phyloP scores from a whole-genome alignment of 1,139 yeast species.

The Williopsis jadinii region DNA sequence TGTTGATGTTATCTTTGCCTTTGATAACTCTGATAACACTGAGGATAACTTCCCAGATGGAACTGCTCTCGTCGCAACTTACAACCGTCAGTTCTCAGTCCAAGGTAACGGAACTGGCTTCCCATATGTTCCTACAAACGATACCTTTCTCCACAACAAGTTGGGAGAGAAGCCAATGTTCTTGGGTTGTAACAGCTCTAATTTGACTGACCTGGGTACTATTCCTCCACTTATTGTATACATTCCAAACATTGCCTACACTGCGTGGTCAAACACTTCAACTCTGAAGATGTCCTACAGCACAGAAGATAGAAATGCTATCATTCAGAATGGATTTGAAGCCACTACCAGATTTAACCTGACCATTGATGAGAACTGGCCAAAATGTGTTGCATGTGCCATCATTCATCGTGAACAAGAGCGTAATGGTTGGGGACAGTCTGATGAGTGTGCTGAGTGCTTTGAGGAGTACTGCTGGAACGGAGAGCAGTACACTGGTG shows the following conservation, averaged over 20 bases:
- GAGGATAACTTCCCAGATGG: slow-evolving; percentile 56
- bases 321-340: slow-evolving; percentile 79
- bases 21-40: slow-evolving; percentile 83
- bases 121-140: slow-evolving; percentile 80
- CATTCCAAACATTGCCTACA: slow-evolving; percentile 70
- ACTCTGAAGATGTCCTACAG: slow-evolving; percentile 63
- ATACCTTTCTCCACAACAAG: slow-evolving; percentile 55
- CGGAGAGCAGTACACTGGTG: slow-evolving; percentile 32
- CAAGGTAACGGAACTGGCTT: slow-evolving; percentile 63
- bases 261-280: slow-evolving; percentile 61
- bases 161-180: slow-evolving; percentile 61
- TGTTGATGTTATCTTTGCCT: slow-evolving; percentile 76
- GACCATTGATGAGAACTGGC: slow-evolving; percentile 69
- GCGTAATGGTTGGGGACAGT: slow-evolving; percentile 52
- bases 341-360: slow-evolving; percentile 64
- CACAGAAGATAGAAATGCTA: slow-evolving; percentile 46
- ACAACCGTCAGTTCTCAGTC: slow-evolving; percentile 57
- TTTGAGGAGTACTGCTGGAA: slow-evolving; percentile 81
- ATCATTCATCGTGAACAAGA: slow-evolving; percentile 78
- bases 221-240: slow-evolving; percentile 74
- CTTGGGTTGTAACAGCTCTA: slow-evolving; percentile 76
- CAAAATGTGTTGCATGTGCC: slow-evolving; percentile 84
- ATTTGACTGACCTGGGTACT: slow-evolving; percentile 46
- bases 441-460: slow-evolving; percentile 70
- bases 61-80: slow-evolving; percentile 56